Conservation (phyloP, 2,329 filamentous ascomycete species). For the Plectosphaerella sp. region DNA sequence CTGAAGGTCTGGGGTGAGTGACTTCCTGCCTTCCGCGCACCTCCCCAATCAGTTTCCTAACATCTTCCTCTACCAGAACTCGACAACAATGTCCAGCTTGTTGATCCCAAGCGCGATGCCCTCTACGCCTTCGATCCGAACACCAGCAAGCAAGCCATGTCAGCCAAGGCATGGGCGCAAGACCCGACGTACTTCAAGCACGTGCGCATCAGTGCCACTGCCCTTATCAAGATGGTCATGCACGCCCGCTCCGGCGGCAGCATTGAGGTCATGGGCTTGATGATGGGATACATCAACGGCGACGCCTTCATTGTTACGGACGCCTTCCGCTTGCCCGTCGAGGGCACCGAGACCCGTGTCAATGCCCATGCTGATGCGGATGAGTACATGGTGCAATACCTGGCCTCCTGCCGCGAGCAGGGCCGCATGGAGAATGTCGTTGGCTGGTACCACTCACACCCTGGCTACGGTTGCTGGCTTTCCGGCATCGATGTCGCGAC, state of each 20-base stretch:
- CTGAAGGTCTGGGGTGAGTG: background rate
- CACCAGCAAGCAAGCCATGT: conserved; percentile 62
- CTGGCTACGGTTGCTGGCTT: conserved; percentile 97
- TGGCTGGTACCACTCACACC: conserved; percentile 97
- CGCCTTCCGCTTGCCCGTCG: conserved; percentile 87
- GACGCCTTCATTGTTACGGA: conserved; percentile 90
- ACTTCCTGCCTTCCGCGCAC: conserved; percentile 1
- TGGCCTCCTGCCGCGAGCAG: conserved; percentile 70
- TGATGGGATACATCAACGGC: conserved; percentile 88
- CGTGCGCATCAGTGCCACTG: conserved; percentile 88
- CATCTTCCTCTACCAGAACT: conserved; percentile 56
- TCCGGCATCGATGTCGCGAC: conserved; percentile 93
- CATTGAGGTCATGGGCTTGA: conserved; percentile 95
- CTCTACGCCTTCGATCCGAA: conserved; percentile 78
- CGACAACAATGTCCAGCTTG: conserved; percentile 77
- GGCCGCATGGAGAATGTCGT: conserved; percentile 84
- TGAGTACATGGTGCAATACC: conserved; percentile 91
- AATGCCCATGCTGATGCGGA: conserved; percentile 95
- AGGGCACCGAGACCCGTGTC: conserved; percentile 96
- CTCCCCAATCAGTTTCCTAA: background rate
- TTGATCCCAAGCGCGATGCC: conserved; percentile 83
- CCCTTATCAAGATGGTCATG: conserved; percentile 98
- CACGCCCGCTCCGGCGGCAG: conserved; percentile 92
- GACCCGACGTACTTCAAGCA: conserved; percentile 88
- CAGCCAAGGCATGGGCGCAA: conserved; percentile 67